A percentile compares a stretch with the other conserved stretches of the same genome.
Conservation (phyloP, 1,284 basidiomycete genomes). For the Austroboletus novae-zelandiae region DNA sequence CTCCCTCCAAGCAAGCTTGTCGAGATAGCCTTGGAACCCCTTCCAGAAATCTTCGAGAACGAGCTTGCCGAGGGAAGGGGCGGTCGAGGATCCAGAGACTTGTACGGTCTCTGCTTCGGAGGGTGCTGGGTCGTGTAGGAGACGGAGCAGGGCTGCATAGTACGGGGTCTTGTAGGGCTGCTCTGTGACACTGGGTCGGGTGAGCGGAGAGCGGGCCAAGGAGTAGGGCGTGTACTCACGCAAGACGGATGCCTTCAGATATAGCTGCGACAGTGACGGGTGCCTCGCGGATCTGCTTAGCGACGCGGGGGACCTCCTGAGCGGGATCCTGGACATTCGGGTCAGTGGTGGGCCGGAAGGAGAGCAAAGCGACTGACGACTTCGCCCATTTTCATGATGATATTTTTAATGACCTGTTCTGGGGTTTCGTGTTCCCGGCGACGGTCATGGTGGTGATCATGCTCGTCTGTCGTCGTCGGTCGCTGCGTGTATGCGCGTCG, state of each 20-base stretch:
- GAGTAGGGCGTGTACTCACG: slow-evolving; percentile 38
- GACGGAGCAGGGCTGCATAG: slow-evolving; percentile 78
- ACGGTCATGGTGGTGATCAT: slow-evolving; percentile 60
- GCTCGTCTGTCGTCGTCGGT: slow-evolving; percentile 41
- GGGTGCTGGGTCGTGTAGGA: slow-evolving; percentile 54
- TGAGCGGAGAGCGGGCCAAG: slow-evolving; percentile 2
- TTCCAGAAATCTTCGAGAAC: slow-evolving; percentile 88
- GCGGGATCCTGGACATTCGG: slow-evolving; percentile 54
- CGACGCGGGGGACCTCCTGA: slow-evolving; percentile 67
- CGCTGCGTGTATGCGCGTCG: neutral
- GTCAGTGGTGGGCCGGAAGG: slow-evolving; percentile 5
- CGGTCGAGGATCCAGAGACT: slow-evolving; percentile 29
- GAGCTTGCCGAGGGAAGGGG: slow-evolving; percentile 62
- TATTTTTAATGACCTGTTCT: slow-evolving; percentile 66
- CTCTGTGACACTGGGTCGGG: slow-evolving; percentile 64
- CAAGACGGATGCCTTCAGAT: slow-evolving; percentile 74
- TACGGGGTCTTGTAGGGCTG: slow-evolving; percentile 90
- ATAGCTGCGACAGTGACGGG: slow-evolving; percentile 59
- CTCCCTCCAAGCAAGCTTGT: slow-evolving; percentile 86
- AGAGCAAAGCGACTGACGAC: slow-evolving; percentile 55
- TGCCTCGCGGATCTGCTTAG: slow-evolving; percentile 60
- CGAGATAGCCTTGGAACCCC: slow-evolving; percentile 81
- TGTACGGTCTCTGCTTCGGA: slow-evolving; percentile 34
- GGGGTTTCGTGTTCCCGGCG: slow-evolving; percentile 69
- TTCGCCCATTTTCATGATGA: slow-evolving; percentile 77